phyloP scores from a whole-genome alignment of 371 early-diverging fungal genomes.

The Rhizomucor miehei region DNA sequence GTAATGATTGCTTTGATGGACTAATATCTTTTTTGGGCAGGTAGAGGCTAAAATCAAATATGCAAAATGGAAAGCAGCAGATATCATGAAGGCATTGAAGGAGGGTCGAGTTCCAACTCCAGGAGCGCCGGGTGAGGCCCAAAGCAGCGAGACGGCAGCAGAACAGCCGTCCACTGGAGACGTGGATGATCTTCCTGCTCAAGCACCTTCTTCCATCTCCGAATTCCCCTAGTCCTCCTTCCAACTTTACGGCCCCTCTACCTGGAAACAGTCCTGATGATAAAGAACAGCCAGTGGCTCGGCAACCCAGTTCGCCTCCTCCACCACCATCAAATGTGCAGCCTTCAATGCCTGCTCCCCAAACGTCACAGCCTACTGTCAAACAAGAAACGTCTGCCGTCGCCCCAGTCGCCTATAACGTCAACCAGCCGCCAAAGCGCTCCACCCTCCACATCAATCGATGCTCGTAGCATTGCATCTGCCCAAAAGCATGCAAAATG shows the following conservation, averaged over 20 bases:
- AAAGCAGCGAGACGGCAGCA: conserved; percentile 9
- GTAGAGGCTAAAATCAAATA: conserved; percentile 89
- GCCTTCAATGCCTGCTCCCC: conserved; percentile 17
- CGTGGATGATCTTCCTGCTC: conserved; percentile 5
- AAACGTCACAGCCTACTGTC: conserved; percentile 17
- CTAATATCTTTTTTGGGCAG: conserved; percentile 23
- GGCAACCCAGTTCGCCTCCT: conserved; percentile 8
- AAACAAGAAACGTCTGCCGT: conserved; percentile 20
- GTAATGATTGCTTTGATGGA: background rate
- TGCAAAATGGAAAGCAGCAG: conserved; percentile 93
- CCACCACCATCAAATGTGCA: conserved; percentile 21
- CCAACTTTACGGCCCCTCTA: conserved; percentile 44
- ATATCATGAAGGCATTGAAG: conserved; percentile 88
- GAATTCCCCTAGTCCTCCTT: conserved; percentile 53
- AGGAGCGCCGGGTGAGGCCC: conserved; percentile 56
- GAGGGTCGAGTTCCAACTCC: conserved; percentile 78
- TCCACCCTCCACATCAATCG: conserved; percentile 19
- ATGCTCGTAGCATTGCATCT: conserved; percentile 57
- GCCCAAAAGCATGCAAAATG: conserved; percentile 90
- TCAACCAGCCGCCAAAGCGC: conserved; percentile 3
- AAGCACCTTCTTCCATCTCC: conserved; percentile 33
- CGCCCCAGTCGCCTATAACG: background rate
- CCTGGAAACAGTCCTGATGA: conserved; percentile 9
- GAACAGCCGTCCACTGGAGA: conserved; percentile 8
- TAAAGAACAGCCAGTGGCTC: too few relatives aligned